phyloP scores from a whole-genome alignment of 306 rosid genomes.

The Rubus idaeus region DNA sequence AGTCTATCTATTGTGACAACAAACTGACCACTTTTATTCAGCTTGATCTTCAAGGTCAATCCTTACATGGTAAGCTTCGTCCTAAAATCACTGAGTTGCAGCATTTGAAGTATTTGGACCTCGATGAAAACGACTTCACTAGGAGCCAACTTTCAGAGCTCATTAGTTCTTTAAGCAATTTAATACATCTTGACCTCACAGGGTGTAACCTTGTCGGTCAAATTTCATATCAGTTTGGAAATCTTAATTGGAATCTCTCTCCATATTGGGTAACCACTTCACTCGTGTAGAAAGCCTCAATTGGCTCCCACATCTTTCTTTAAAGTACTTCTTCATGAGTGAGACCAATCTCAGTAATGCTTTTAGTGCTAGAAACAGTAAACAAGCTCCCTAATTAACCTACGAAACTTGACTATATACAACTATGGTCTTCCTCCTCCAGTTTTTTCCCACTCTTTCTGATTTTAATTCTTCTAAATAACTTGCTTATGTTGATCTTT shows the following conservation, averaged over 20 bases:
- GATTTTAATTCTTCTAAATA: not conserved
- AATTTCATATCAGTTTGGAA: not conserved
- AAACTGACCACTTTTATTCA: too few species aligned
- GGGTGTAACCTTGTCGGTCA: slow-evolving; percentile 21
- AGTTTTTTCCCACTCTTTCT: not conserved
- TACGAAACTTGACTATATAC: not conserved
- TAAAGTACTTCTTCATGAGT: too few species aligned
- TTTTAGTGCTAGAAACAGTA: not conserved
- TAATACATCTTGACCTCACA: too few species aligned
- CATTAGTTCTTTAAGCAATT: too few species aligned
- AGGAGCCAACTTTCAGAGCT: too few species aligned
- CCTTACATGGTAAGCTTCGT: too few species aligned
- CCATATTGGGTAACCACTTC: too few species aligned
- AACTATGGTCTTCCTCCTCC: not conserved
- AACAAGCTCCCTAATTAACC: too few species aligned
- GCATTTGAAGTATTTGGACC: too few species aligned
- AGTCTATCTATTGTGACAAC: not conserved
- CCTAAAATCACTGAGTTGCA: too few species aligned
- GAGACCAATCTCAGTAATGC: not conserved
- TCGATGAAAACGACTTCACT: too few species aligned
- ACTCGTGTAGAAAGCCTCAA: not conserved
- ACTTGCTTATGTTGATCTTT: not conserved
- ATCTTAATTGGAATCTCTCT: slow-evolving; percentile 6
- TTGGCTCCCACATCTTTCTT: not conserved
- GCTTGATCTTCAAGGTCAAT: too few species aligned